Evolutionary conservation across 78 protist species (phyloP), one percentile per base, ranked within the genome.

Genomic region (Chrysochromulina tobinii): DNA sequence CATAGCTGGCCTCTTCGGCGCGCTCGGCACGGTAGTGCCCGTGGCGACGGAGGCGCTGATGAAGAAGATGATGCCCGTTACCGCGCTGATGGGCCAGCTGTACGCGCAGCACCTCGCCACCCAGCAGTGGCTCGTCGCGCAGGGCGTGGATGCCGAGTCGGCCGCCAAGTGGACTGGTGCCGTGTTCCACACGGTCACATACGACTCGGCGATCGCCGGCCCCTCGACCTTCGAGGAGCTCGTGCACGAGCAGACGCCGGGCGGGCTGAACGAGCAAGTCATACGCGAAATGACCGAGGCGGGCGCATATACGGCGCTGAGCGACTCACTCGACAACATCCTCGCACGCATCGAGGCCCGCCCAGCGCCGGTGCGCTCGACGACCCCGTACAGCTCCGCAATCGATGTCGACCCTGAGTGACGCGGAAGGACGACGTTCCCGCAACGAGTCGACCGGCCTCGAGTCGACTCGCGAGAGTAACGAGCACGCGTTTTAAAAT

Each of bases 191-290:
- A 9, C 23, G 58, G 57, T 75, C 83, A 11, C 83, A 2, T 75
- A 27, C 83, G 83, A 75, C 83, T 50, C 83, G 4, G 58, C 58
- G 27, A 50, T 0, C 58, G 27, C 83, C 12, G 15, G 54, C 27
- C 27, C 57, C 2, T 12, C 38, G 25, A 75, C 83, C 58, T 75
- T 75, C 17, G 58, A 38, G 14, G 11, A 38, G 14, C 57, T 75
- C 38, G 83, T 75, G 27, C 25, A 38, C 27, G 83, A 75, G 83
- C 83, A 75, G 57, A 75, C 83, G 2, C 54, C 54, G 11, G 83
- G 83, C 27, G 83, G 83, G n/a, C 18, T 75, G 27, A 75, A 75
- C 23, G 83, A 75, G 57, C 83, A 75, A n/a, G 81, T 72, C 57
- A 5, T 75, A 18, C 83, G 83, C 18, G 83, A 75, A 57, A 7